Evolutionary conservation across 768 basidiomycete genomes (phyloP).

Genomic region (Clitopilus passeckerianus): DNA sequence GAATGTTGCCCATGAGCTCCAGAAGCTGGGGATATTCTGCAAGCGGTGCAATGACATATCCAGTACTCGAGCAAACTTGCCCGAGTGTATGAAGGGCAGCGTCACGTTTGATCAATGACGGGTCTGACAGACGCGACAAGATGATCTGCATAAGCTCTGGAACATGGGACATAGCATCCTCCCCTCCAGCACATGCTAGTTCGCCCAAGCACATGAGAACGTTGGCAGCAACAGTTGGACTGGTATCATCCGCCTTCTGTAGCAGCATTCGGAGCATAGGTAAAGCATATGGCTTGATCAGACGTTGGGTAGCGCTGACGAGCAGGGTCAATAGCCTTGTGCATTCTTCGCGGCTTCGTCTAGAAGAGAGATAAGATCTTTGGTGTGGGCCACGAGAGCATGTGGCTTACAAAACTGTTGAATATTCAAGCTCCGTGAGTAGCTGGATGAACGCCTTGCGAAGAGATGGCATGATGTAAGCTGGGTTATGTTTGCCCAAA

Average conservation of each 20-base stretch:
- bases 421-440: slow-evolving; percentile 94
- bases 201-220: slow-evolving; percentile 95
- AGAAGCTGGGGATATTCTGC: slow-evolving; percentile 89
- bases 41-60: slow-evolving; percentile 88
- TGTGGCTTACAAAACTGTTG: slow-evolving; percentile 60
- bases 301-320: slow-evolving; percentile 85
- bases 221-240: slow-evolving; percentile 86
- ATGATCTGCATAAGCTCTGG: slow-evolving; percentile 88
- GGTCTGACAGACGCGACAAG: slow-evolving; percentile 84
- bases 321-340: slow-evolving; percentile 86
- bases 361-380: slow-evolving; percentile 19
- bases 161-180: slow-evolving; percentile 81
- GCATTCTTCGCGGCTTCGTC: slow-evolving; percentile 87
- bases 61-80: slow-evolving; percentile 93
- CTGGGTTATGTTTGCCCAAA: slow-evolving; percentile 92
- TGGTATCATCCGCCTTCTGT: slow-evolving; percentile 81
- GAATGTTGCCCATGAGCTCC: slow-evolving; percentile 77
- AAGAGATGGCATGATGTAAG: slow-evolving; percentile 97
- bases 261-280: slow-evolving; percentile 93
- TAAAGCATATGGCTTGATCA: slow-evolving; percentile 94
- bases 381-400: neutral
- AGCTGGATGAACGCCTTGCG: slow-evolving; percentile 95
- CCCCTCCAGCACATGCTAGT: slow-evolving; percentile 87
- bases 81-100: slow-evolving; percentile 93
- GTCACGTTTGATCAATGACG: slow-evolving; percentile 83